Evolutionary conservation across 192 early-diverging fungal genomes (phyloP).

Genomic region (Mortierella alpina): DNA sequence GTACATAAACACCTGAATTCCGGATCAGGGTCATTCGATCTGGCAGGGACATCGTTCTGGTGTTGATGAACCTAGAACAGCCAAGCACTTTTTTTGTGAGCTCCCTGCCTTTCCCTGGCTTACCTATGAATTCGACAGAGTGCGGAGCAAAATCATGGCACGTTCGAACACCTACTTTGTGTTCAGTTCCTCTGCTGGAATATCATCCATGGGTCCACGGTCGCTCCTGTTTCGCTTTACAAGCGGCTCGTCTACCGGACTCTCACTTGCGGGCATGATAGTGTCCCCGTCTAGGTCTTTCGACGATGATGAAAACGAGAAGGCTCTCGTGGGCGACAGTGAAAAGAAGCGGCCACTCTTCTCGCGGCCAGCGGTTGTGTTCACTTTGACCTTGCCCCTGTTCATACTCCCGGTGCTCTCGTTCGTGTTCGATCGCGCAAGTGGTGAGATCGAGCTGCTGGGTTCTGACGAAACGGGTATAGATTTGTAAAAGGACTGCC

Average conservation of each 20-base stretch:
- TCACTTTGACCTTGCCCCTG: too few relatives aligned
- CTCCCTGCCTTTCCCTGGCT: too few relatives aligned
- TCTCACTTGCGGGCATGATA: constrained; percentile 23
- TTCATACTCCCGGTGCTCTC: background rate
- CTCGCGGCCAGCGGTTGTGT: background rate
- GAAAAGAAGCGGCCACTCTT: constrained; percentile 11
- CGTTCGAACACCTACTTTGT: constrained; percentile 21
- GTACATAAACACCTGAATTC: constrained; percentile 59
- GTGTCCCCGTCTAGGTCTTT: constrained; percentile 41
- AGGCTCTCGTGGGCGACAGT: constrained; percentile 17
- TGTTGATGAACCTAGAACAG: constrained; percentile 2
- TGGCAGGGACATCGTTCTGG: constrained; percentile 35
- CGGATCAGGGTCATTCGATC: constrained; percentile 54
- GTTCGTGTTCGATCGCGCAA: background rate
- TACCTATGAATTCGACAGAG: background rate
- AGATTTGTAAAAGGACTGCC: constrained; percentile 52
- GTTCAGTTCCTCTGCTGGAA: constrained; percentile 32
- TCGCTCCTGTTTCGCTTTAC: constrained; percentile 14
- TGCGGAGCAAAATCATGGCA: background rate
- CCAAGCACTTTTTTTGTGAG: background rate
- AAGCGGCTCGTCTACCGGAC: background rate
- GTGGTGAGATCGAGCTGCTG: background rate
- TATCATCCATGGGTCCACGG: constrained; percentile 35
- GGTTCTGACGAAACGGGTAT: constrained; percentile 32
- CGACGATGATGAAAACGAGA: constrained; percentile 23